Base-by-base conservation (phyloP, 2,329 filamentous ascomycete genomes). In the Daldinia sp. region DNA sequence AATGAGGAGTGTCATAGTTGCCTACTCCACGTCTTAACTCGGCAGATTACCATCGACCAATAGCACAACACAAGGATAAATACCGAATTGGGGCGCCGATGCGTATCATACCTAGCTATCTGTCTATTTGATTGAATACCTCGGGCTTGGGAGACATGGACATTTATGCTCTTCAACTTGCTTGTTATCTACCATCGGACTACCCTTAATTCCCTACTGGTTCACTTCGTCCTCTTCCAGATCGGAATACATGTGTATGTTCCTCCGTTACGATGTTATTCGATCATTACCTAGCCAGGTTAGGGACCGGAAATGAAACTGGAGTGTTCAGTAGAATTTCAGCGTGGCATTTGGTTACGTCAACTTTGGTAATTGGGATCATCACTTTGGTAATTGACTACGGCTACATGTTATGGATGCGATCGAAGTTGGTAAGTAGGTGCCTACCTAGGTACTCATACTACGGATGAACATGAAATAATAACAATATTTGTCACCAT, bases 391-490 rank as follows among this genome's bases (percentile, higher is more conserved):
- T 74, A 15, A 63, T 75, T 21, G 82, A 85, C 66, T 85, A 84
- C 71, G 74, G 68, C 4, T 77, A 78, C 67, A 84, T 85, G 82
- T 72, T 85, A 51, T 80, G 79, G 61, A 72, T 83, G 71, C 74
- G 81, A 45, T 79, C 77, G 1, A 82, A 79, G 64, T 81, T 84
- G 78, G 80, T 80, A 49, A 64, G 45, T 48, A 32, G 29, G 29
- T 13, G 30, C 45, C 11, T 27, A n/a, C 10, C 3, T 48, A 21
- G 10, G 6, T 15, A 30, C 21, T 3, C 8, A 13, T 45, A 7
- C 27, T 19, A 32, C 29, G 6, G 17, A 30, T n/a, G 17, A 10
- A 10, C n/a, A 7, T 47, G 9, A 9, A 21, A 30, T 34, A 41
- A 30, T 27, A 41, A 48, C 27, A 71, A 61, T 51, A 56, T 62